Evolutionary conservation across 768 basidiomycete genomes (phyloP).

Genomic region (Naganishia vishniacii): DNA sequence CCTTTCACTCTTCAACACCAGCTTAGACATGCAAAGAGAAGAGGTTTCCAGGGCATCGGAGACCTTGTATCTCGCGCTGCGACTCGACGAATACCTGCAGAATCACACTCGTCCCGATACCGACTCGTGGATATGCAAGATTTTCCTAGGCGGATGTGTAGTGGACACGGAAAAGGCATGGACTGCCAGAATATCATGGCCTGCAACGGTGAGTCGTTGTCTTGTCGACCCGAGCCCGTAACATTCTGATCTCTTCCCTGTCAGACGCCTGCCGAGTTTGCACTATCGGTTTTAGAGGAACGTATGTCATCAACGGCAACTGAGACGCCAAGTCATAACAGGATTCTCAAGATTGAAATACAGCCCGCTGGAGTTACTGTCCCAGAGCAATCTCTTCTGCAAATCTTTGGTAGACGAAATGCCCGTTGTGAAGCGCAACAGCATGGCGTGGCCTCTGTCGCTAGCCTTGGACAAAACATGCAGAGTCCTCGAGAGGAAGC

Average conservation of each 20-base stretch:
- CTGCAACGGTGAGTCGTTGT: not conserved
- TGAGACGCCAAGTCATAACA: not conserved
- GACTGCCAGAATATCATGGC: constrained; percentile 17
- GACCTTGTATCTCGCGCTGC: not conserved
- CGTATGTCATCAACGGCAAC: not conserved
- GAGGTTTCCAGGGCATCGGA: not conserved
- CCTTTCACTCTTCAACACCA: not conserved
- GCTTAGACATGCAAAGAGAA: not conserved
- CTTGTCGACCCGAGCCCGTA: not conserved
- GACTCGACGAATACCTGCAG: constrained; percentile 3
- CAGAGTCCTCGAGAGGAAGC: not conserved
- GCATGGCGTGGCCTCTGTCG: no score
- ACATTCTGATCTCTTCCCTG: not conserved
- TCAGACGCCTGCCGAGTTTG: constrained; percentile 1
- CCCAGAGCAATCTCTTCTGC: not conserved
- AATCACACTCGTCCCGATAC: not conserved
- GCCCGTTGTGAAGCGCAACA: not conserved
- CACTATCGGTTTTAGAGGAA: not conserved
- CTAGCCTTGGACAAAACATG: no score
- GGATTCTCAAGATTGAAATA: not conserved
- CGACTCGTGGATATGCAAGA: not conserved
- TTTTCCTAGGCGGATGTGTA: not conserved
- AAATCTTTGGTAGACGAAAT: not conserved
- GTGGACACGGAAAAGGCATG: constrained; percentile 1
- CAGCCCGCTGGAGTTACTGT: not conserved